These are phyloP conservation scores for Candida sanyaensis DNA, from an alignment of 1,139 yeast genomes.

Conservation along the genomic window DNA sequence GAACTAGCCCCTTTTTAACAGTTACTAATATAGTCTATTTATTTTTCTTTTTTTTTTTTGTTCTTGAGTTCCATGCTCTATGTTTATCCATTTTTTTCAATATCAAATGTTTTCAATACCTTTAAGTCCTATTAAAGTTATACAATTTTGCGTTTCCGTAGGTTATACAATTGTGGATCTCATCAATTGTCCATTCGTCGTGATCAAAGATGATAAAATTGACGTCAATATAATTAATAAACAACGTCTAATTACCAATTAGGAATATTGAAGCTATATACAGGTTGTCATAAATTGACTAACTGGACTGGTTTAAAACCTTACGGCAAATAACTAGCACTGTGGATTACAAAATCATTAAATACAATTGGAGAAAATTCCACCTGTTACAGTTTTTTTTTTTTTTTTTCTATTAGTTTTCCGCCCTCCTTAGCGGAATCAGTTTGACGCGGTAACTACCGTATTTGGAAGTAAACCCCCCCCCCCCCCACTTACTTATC, in stretches of 20 bases:
- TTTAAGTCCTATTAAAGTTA: neutral
- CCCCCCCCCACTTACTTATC: too few relatives aligned
- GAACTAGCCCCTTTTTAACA: neutral
- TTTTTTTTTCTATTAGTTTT: too few relatives aligned
- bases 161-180: slow-evolving; percentile 2
- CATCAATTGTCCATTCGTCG: slow-evolving; percentile 3
- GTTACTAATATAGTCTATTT: neutral
- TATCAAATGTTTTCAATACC: neutral
- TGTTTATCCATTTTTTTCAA: too few relatives aligned
- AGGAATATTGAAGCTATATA: neutral
- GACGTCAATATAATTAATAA: neutral
- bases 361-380: too few relatives aligned
- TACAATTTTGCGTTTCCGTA: slow-evolving; percentile 1
- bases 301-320: too few relatives aligned
- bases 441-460: too few relatives aligned
- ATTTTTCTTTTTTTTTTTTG: neutral
- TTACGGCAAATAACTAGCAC: too few relatives aligned
- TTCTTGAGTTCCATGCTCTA: neutral
- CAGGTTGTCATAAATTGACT: neutral
- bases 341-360: too few relatives aligned
- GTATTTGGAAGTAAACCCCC: too few relatives aligned
- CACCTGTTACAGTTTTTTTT: too few relatives aligned
- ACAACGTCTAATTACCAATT: neutral
- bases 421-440: too few relatives aligned
- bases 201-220: neutral